Percentiles rank a stretch among this genome's conserved stretches.
These are phyloP conservation scores for Panus rudis DNA, from an alignment of 768 basidiomycete species.

Conservation along the genomic window DNA sequence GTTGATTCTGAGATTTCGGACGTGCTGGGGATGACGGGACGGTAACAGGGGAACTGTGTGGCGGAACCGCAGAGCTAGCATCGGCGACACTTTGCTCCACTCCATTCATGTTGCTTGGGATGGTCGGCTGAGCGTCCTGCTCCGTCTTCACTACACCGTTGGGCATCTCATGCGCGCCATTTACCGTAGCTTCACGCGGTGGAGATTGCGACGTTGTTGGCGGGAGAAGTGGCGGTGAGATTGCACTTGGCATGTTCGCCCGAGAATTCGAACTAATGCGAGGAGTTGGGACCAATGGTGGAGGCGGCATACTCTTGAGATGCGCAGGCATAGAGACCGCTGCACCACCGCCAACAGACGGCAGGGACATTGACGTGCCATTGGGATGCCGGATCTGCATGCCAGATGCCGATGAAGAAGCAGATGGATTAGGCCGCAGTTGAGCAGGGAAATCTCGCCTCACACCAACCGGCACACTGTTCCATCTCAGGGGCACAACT, in stretches of 20 bases:
- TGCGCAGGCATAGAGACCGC: neutral
- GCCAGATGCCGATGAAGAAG: constrained; percentile 12
- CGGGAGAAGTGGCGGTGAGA: too few relatives aligned
- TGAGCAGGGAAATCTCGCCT: constrained; percentile 44
- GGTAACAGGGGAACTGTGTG: constrained; percentile 13
- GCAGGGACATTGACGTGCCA: constrained; percentile 1
- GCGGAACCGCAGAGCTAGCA: too few relatives aligned
- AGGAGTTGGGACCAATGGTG: neutral
- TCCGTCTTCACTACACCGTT: constrained; percentile 10
- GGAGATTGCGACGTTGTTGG: too few relatives aligned
- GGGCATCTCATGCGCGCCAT: neutral
- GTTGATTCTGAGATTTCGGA: constrained; percentile 42
- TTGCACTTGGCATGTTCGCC: neutral
- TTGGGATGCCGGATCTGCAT: constrained; percentile 1
- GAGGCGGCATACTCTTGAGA: neutral
- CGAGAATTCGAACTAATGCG: neutral
- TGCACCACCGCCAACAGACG: too few relatives aligned
- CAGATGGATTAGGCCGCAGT: constrained; percentile 25
- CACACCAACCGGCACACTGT: too few relatives aligned
- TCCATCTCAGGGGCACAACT: too few relatives aligned
- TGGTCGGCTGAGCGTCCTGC: constrained; percentile 12
- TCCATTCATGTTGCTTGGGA: constrained; percentile 10
- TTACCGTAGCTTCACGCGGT: too few relatives aligned
- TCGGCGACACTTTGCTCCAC: neutral
- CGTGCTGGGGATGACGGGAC: constrained; percentile 33